phyloP scores from a whole-genome alignment of 2,329 filamentous ascomycete genomes.

The Parafenestella ontariensis region DNA sequence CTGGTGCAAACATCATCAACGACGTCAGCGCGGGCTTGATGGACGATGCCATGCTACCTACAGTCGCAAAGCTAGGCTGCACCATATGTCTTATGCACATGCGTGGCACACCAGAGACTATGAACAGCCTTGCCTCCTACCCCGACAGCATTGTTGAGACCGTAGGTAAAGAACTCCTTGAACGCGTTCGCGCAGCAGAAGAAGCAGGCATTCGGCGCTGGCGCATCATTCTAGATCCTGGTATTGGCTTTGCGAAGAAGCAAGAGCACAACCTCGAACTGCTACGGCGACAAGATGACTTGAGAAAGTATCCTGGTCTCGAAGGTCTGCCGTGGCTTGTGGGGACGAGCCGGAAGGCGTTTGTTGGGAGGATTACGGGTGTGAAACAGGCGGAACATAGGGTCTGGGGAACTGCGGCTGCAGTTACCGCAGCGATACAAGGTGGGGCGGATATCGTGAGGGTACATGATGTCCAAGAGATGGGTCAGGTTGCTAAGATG shows the following conservation, averaged over 20 bases:
- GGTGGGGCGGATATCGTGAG: constrained; percentile 91
- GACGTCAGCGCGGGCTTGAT: constrained; percentile 86
- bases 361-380: constrained; percentile 83
- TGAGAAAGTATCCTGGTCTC: constrained; percentile 61
- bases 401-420: constrained; percentile 85
- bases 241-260: constrained; percentile 92
- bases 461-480: constrained; percentile 89
- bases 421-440: constrained; percentile 82
- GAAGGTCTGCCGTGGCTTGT: constrained; percentile 84
- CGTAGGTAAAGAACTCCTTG: constrained; percentile 71
- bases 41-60: constrained; percentile 81
- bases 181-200: constrained; percentile 77
- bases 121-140: constrained; percentile 71
- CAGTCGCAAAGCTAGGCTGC: constrained; percentile 77
- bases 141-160: constrained; percentile 70
- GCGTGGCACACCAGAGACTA: constrained; percentile 84
- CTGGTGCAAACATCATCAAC: constrained; percentile 92
- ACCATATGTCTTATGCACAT: constrained; percentile 92
- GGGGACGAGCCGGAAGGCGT: constrained; percentile 86
- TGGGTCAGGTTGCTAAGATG: constrained; percentile 84
- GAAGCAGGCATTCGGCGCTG: constrained; percentile 84
- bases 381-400: constrained; percentile 74
- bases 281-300: constrained; percentile 69
- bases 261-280: constrained; percentile 81
- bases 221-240: constrained; percentile 94